These are phyloP conservation scores for Groenewaldozyma sp. DNA, from an alignment of 1,139 yeast species.

Conservation along the genomic window DNA sequence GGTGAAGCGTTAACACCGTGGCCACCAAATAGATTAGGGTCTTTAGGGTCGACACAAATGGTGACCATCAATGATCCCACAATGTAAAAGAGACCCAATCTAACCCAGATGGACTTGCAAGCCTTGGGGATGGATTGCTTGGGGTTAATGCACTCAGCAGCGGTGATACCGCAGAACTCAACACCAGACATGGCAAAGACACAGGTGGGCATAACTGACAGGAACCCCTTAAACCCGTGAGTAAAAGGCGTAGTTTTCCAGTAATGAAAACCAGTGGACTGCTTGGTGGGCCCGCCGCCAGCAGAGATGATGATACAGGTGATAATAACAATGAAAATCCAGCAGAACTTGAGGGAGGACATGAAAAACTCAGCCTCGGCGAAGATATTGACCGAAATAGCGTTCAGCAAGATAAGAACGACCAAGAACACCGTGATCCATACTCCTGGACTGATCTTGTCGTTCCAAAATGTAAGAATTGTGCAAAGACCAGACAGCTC, in stretches of 20 bases:
- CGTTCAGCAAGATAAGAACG: conserved; percentile 22
- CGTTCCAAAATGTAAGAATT: conserved; percentile 54
- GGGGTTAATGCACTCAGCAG: conserved; percentile 71
- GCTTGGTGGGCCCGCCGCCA: conserved; percentile 33
- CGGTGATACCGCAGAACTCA: conserved; percentile 65
- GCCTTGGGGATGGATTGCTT: conserved; percentile 71
- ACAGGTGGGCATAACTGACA: conserved; percentile 35
- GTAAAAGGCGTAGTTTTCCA: conserved; percentile 11
- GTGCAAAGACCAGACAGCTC: conserved; percentile 46
- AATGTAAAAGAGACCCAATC: conserved; percentile 63
- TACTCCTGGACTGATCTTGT: conserved; percentile 43
- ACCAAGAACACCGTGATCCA: conserved; percentile 21
- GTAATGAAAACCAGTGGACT: conserved; percentile 11
- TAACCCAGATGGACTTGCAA: conserved; percentile 63
- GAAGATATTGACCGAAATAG: conserved; percentile 30
- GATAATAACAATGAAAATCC: conserved; percentile 18
- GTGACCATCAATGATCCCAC: conserved; percentile 61
- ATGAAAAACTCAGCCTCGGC: conserved; percentile 31
- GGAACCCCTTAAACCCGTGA: conserved; percentile 14
- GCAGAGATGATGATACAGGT: conserved; percentile 63
- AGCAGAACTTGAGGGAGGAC: conserved; percentile 41
- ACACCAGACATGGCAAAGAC: conserved; percentile 60
- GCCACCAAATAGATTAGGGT: conserved; percentile 40
- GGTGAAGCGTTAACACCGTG: conserved; percentile 65
- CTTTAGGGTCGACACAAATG: conserved; percentile 64